A percentile compares a stretch with the other conserved stretches of the same genome.
Conservation (phyloP, 2,329 filamentous ascomycete species). For the Talaromyces sp. region DNA sequence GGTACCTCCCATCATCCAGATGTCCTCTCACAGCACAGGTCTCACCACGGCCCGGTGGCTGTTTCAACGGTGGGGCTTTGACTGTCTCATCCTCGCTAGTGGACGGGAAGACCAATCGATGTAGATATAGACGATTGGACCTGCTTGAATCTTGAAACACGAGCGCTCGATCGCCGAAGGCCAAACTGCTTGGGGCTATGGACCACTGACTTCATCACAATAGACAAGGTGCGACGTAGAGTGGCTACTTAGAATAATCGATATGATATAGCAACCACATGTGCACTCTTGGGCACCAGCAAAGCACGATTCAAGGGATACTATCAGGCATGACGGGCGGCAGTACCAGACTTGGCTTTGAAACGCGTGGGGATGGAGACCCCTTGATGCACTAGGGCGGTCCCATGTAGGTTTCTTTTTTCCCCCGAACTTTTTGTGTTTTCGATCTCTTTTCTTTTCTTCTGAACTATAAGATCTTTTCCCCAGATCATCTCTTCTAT, state of each 20-base stretch:
- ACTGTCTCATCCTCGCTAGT: not conserved
- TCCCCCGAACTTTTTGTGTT: not conserved
- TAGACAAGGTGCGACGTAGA: no score
- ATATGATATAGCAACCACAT: no score
- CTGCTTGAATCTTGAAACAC: no score
- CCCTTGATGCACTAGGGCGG: not conserved
- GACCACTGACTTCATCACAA: no score
- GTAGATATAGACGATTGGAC: not conserved
- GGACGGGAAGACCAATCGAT: not conserved
- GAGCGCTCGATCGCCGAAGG: no score
- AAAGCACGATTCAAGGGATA: not conserved
- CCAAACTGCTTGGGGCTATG: no score
- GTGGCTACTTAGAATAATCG: no score
- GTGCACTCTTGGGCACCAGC: not conserved
- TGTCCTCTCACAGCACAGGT: conserved; percentile 1
- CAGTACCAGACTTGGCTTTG: not conserved
- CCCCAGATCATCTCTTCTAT: not conserved
- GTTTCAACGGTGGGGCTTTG: conserved; percentile 16
- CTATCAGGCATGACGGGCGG: not conserved
- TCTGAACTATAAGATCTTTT: not conserved
- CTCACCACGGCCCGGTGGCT: conserved; percentile 1
- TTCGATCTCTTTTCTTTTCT: not conserved
- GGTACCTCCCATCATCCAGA: no score
- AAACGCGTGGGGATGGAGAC: conserved; percentile 2
- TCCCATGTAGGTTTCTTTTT: not conserved